Evolutionary conservation across 345 rosid genomes (phyloP).

Genomic region (Leavenworthia alabamica): DNA sequence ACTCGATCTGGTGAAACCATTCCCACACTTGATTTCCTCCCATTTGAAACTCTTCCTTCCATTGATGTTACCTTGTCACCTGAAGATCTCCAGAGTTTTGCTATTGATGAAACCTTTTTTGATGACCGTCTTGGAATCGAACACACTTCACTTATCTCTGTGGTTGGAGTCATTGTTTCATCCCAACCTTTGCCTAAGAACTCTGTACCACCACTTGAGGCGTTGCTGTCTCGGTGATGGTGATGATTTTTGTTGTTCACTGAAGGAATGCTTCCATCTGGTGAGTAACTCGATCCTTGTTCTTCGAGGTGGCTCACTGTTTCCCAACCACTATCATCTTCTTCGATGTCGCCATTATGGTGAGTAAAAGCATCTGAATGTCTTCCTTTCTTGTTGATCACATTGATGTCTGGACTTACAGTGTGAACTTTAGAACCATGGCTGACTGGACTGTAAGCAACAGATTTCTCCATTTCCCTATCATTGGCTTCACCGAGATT

Average conservation of each 20-base stretch:
- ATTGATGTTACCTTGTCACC: constrained; percentile 56
- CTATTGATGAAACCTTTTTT: constrained; percentile 71
- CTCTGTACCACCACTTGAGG: constrained; percentile 51
- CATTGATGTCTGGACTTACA: constrained; percentile 42
- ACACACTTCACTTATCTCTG: constrained; percentile 71
- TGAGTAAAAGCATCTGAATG: constrained; percentile 35
- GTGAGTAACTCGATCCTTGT: constrained; percentile 82
- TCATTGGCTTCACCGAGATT: constrained; percentile 39
- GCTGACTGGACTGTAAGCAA: constrained; percentile 39
- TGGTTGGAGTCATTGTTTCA: constrained; percentile 52
- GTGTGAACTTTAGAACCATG: constrained; percentile 41
- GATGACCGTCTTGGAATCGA: constrained; percentile 45
- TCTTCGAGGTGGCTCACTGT: constrained; percentile 89
- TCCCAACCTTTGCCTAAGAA: constrained; percentile 51
- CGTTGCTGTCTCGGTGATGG: constrained; percentile 41
- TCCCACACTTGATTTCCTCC: constrained; percentile 57
- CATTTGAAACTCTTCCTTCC: constrained; percentile 67
- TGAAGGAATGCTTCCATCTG: constrained; percentile 63
- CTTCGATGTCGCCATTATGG: constrained; percentile 52
- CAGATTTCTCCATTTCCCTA: constrained; percentile 34
- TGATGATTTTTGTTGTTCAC: constrained; percentile 40
- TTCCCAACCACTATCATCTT: constrained; percentile 98
- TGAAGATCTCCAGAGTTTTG: constrained; percentile 77
- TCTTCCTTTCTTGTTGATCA: constrained; percentile 31
- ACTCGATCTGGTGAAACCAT: constrained; percentile 55